Percentiles rank a stretch among this genome's conserved stretches.
Conservation (phyloP, 2,329 filamentous ascomycete genomes). For the Stachybotrys chlorohalonatus region DNA sequence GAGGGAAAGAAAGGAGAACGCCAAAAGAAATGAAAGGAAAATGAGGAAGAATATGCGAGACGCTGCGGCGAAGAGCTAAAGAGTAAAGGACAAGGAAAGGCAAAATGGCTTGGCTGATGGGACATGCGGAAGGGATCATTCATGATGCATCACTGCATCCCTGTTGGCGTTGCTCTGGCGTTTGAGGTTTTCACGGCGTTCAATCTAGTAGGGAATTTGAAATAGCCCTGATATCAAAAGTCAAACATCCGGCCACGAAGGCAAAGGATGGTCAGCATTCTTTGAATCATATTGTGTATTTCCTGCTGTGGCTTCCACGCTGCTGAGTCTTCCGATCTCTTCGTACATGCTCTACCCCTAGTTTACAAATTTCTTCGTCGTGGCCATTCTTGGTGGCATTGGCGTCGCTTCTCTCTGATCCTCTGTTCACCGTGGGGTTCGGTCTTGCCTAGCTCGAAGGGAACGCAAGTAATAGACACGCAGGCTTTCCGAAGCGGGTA, state of each 20-base stretch:
- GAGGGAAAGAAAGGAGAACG: conserved; percentile 56
- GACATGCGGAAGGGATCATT: too few relatives aligned
- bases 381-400: not conserved
- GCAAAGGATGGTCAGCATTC: not conserved
- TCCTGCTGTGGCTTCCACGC: too few relatives aligned
- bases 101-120: not conserved
- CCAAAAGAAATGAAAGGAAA: conserved; percentile 61
- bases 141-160: too few relatives aligned
- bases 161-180: not conserved
- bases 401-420: not conserved
- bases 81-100: not conserved
- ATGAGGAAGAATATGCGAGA: conserved; percentile 58
- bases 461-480: too few relatives aligned
- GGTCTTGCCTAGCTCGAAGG: too few relatives aligned
- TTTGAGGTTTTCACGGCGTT: not conserved
- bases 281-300: too few relatives aligned
- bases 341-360: not conserved
- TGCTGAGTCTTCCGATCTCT: not conserved
- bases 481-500: too few relatives aligned
- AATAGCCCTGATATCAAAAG: not conserved
- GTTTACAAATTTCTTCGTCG: not conserved
- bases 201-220: not conserved
- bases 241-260: not conserved
- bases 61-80: conserved; percentile 9
- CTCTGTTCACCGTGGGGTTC: not conserved